These are phyloP conservation scores for Peronospora destructor DNA, from an alignment of 352 stramenopile genomes.

Conservation along the genomic window DNA sequence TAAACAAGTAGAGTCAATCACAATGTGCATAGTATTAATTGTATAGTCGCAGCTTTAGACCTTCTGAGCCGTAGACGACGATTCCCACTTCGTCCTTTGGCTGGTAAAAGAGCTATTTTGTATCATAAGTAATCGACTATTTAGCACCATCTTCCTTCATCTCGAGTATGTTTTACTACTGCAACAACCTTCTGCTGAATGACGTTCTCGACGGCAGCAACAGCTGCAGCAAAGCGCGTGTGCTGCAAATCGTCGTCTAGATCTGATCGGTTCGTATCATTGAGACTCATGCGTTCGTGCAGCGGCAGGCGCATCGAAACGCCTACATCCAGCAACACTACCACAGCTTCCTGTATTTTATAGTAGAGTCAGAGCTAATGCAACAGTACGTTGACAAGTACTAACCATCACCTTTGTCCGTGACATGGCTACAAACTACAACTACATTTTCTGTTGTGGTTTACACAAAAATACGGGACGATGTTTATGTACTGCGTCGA, in stretches of 20 bases:
- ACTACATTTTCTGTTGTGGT: too few relatives aligned
- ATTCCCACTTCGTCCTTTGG: constrained; percentile 75
- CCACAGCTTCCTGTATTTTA: constrained; percentile 43
- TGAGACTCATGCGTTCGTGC: constrained; percentile 28
- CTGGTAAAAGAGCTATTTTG: constrained; percentile 60
- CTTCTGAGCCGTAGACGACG: constrained; percentile 65
- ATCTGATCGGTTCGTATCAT: constrained; percentile 12
- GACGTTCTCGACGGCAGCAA: constrained; percentile 50
- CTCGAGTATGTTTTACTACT: background rate
- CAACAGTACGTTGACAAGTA: background rate
- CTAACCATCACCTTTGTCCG: constrained; percentile 18
- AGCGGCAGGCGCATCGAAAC: constrained; percentile 54
- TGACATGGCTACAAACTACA: constrained; percentile 5
- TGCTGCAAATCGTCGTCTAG: constrained; percentile 21
- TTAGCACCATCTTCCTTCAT: background rate
- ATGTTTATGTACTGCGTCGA: too few relatives aligned
- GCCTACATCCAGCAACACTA: constrained; percentile 63
- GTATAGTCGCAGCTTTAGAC: background rate
- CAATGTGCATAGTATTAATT: background rate
- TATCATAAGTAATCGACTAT: background rate
- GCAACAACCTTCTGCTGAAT: constrained; percentile 58
- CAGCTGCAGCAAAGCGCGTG: constrained; percentile 55
- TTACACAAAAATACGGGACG: too few relatives aligned
- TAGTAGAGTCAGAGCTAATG: background rate
- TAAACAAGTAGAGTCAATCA: background rate